These are phyloP conservation scores for Colletotrichum tabaci DNA, from an alignment of 2,329 filamentous ascomycete genomes.

Conservation along the genomic window DNA sequence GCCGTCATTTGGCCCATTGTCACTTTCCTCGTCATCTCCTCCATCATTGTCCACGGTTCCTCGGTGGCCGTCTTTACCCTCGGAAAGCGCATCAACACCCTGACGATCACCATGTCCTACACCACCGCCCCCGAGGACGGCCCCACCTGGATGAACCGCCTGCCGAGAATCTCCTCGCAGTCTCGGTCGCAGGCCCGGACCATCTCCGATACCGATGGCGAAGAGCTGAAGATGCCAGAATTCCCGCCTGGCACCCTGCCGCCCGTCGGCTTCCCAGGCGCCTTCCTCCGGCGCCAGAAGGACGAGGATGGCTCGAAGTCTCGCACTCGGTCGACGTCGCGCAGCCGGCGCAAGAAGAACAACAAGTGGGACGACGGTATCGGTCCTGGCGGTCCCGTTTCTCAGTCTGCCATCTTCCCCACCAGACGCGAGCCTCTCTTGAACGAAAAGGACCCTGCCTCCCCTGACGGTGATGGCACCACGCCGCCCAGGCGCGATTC, in stretches of 20 bases:
- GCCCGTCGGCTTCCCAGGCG: constrained; percentile 79
- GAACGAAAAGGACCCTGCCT: constrained; percentile 48
- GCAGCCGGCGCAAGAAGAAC: constrained; percentile 72
- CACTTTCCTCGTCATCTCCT: constrained; percentile 93
- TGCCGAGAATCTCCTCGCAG: constrained; percentile 79
- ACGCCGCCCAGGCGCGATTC: constrained; percentile 25
- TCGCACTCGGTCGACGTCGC: constrained; percentile 64
- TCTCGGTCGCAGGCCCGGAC: constrained; percentile 87
- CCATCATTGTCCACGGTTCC: constrained; percentile 97
- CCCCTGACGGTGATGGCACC: constrained; percentile 42
- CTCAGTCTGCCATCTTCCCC: constrained; percentile 90
- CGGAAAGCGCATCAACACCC: constrained; percentile 97
- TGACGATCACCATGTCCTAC: constrained; percentile 96
- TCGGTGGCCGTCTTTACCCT: constrained; percentile 98
- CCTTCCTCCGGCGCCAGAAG: constrained; percentile 86
- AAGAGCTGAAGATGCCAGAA: constrained; percentile 72
- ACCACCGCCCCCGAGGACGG: constrained; percentile 91
- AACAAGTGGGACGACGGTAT: constrained; percentile 80
- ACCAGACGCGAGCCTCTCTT: constrained; percentile 55
- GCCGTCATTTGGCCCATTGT: constrained; percentile 95
- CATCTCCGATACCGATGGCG: constrained; percentile 83
- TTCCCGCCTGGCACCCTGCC: constrained; percentile 80
- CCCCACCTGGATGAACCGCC: constrained; percentile 93
- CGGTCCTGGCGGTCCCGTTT: constrained; percentile 88
- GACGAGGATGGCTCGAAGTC: constrained; percentile 77